Evolutionary conservation across 139 green algal species (phyloP).

Genomic region (Coelastrella sp.): DNA sequence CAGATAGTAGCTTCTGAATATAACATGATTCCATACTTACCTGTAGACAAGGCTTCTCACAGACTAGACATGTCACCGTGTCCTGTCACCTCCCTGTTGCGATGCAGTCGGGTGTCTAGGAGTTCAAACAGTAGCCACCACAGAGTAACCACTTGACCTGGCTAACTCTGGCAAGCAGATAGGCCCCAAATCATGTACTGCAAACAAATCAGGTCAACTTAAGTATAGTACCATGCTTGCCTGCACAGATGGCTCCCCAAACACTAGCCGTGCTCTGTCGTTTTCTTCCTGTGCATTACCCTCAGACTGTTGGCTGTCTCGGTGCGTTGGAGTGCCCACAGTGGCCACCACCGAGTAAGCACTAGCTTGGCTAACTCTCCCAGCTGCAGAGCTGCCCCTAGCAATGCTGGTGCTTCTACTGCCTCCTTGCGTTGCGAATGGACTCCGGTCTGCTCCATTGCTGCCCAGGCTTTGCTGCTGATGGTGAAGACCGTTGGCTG

Average conservation of each 20-base stretch:
- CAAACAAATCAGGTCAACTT: too few relatives aligned
- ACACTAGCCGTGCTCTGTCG: neutral
- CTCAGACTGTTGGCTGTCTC: neutral
- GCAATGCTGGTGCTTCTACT: neutral
- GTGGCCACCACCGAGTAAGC: neutral
- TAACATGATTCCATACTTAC: too few relatives aligned
- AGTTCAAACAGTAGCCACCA: too few relatives aligned
- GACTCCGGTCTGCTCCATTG: neutral
- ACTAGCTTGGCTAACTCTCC: neutral
- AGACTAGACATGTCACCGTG: too few relatives aligned
- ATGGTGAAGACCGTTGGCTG: neutral
- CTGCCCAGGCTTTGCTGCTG: neutral
- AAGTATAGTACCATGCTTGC: neutral
- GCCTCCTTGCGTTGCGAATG: neutral
- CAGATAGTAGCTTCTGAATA: too few relatives aligned
- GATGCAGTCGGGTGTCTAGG: too few relatives aligned
- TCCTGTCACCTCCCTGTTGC: too few relatives aligned
- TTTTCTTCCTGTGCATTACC: neutral
- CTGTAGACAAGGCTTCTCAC: too few relatives aligned
- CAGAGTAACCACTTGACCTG: too few relatives aligned
- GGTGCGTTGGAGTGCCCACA: neutral
- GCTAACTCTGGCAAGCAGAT: too few relatives aligned
- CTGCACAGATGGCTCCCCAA: constrained; percentile 12
- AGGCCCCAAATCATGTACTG: too few relatives aligned
- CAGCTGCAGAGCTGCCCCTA: neutral